Evolutionary conservation across 495 filamentous ascomycete genomes (phyloP).

Genomic region (Hypoxylon crocopeplum): DNA sequence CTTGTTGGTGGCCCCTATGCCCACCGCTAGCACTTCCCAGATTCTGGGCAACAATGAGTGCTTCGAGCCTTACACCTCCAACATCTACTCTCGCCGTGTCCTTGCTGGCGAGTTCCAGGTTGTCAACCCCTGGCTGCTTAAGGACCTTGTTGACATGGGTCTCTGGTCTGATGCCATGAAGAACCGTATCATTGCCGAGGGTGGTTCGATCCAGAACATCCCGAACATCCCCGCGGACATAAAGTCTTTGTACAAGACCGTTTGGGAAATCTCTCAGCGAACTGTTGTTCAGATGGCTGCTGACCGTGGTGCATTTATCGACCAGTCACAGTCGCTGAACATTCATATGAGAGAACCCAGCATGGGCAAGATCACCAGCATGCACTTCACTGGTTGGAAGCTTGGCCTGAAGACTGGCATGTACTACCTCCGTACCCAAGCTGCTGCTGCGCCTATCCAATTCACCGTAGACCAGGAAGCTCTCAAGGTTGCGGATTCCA

Average conservation of each 20-base stretch:
- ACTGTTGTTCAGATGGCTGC: slow-evolving; percentile 96
- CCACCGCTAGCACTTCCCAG: slow-evolving; percentile 93
- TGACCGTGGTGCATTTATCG: slow-evolving; percentile 96
- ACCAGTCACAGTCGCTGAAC: slow-evolving; percentile 98
- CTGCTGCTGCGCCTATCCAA: slow-evolving; percentile 94
- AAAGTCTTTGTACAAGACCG: slow-evolving; percentile 98
- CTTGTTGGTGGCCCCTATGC: slow-evolving; percentile 95
- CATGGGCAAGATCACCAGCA: slow-evolving; percentile 99
- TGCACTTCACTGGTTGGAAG: slow-evolving; percentile 99
- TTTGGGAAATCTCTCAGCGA: slow-evolving; percentile 99
- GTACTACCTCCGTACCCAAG: slow-evolving; percentile 99
- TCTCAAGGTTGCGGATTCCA: slow-evolving; percentile 87
- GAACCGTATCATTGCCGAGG: slow-evolving; percentile 98
- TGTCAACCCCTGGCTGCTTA: slow-evolving; percentile 98
- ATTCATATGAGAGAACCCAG: slow-evolving; percentile 99
- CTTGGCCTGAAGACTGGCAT: slow-evolving; percentile 98
- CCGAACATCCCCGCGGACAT: slow-evolving; percentile 94
- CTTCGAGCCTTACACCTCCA: slow-evolving; percentile 99
- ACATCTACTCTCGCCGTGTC: slow-evolving; percentile 99
- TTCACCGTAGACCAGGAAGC: slow-evolving; percentile 99
- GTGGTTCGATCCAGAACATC: slow-evolving; percentile 94
- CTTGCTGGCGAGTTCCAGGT: slow-evolving; percentile 99
- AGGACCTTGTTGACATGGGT: slow-evolving; percentile 96
- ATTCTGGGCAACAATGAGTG: slow-evolving; percentile 99
- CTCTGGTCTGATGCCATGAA: slow-evolving; percentile 99